Evolutionary conservation across 139 green algal genomes (phyloP).

Genomic region (Chlamydomonas schloesseri): DNA sequence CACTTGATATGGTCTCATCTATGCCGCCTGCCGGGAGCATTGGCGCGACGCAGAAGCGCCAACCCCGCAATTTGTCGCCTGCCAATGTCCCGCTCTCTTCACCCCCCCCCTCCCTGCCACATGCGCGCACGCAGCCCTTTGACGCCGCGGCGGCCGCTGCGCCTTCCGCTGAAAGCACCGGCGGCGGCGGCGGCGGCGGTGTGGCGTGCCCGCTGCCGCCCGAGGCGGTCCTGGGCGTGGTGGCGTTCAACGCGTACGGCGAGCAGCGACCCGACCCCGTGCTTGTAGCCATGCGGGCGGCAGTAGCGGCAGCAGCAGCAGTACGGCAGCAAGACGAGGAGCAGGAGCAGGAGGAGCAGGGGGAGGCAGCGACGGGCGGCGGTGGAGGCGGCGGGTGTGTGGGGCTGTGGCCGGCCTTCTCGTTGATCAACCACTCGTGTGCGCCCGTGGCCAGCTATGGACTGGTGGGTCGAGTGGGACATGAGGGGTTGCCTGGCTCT

Average conservation of each 20-base stretch:
- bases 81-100: too few relatives aligned
- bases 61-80: too few relatives aligned
- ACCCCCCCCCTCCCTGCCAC: not conserved
- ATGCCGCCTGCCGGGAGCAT: too few relatives aligned
- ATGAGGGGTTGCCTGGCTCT: too few relatives aligned
- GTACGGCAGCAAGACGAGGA: not conserved
- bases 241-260: conserved; percentile 21
- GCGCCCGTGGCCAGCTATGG: conserved; percentile 23
- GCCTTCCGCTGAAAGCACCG: not conserved
- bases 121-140: not conserved
- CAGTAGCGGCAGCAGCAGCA: not conserved
- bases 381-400: not conserved
- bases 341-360: not conserved
- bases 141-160: not conserved
- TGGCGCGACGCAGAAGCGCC: too few relatives aligned
- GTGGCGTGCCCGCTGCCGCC: not conserved
- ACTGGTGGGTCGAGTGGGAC: too few relatives aligned
- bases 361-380: not conserved
- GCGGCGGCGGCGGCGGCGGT: not conserved
- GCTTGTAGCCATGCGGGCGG: not conserved
- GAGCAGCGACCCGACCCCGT: not conserved
- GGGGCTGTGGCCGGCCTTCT: conserved; percentile 42
- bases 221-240: not conserved
- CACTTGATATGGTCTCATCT: too few relatives aligned
- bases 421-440: conserved; percentile 50